These are phyloP conservation scores for Neurospora sp. DNA, from an alignment of 495 filamentous ascomycete genomes.

Conservation along the genomic window DNA sequence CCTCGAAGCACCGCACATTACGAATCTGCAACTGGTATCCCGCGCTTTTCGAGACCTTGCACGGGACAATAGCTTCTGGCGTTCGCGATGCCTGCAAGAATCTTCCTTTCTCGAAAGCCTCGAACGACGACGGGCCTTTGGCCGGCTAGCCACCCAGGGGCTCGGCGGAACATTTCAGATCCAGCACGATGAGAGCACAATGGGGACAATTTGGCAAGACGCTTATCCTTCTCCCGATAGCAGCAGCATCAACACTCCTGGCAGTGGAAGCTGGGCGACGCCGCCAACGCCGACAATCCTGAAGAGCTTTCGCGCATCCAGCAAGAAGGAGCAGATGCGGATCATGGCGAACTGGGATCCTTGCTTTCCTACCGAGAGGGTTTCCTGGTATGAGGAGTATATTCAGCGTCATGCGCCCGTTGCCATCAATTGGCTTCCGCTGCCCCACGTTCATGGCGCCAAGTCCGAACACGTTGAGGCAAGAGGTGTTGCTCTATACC, in stretches of 20 bases:
- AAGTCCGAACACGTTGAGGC: conserved; percentile 36
- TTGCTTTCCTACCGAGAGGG: conserved; percentile 52
- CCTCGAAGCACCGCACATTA: conserved; percentile 58
- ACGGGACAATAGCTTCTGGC: conserved; percentile 71
- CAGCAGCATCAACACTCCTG: conserved; percentile 12
- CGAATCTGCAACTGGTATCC: conserved; percentile 61
- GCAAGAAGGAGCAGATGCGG: conserved; percentile 37
- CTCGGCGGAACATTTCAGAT: conserved; percentile 11
- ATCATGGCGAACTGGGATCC: conserved; percentile 76
- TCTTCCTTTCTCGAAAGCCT: conserved; percentile 47
- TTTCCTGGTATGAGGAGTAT: conserved; percentile 83
- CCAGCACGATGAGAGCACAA: conserved; percentile 24
- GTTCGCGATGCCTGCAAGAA: conserved; percentile 59
- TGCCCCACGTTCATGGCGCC: conserved; percentile 25
- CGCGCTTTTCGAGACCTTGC: conserved; percentile 55
- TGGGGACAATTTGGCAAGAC: conserved; percentile 2
- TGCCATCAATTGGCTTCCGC: conserved; percentile 64
- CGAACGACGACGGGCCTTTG: conserved; percentile 31
- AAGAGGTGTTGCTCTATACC: conserved; percentile 58
- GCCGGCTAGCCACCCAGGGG: conserved; percentile 19
- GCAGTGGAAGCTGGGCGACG: conserved; percentile 8
- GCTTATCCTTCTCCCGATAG: background rate
- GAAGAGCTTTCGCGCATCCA: conserved; percentile 20
- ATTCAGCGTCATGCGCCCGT: conserved; percentile 72
- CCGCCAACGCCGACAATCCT: conserved; percentile 13